Conservation (phyloP, 495 filamentous ascomycete species). For the Bathelium albidoporum region DNA sequence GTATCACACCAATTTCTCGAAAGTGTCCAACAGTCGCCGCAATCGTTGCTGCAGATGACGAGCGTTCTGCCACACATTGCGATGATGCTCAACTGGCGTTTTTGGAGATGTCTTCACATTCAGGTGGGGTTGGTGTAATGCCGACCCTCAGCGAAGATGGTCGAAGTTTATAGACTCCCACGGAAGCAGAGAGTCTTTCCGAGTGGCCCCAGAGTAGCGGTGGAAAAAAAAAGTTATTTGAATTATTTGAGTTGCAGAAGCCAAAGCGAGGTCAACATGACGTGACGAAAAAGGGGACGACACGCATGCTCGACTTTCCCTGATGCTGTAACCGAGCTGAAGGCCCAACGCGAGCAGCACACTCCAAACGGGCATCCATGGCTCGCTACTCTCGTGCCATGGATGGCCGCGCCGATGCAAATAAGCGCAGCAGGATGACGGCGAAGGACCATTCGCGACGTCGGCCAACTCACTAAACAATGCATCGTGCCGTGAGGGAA, state of each 20-base stretch:
- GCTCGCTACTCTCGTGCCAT: background rate
- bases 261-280: background rate
- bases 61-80: conserved; percentile 1
- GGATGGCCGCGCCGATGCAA: background rate
- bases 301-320: background rate
- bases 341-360: background rate
- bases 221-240: background rate
- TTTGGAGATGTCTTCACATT: background rate
- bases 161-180: background rate
- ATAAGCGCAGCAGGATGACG: background rate
- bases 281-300: background rate
- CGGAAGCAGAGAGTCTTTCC: background rate
- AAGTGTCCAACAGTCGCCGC: background rate
- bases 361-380: background rate
- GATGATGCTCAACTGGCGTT: background rate
- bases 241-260: background rate
- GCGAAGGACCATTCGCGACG: background rate
- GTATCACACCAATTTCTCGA: background rate
- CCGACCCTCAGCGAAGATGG: background rate
- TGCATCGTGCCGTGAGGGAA: background rate
- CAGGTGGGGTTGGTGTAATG: background rate
- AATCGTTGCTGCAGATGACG: background rate
- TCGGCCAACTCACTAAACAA: background rate
- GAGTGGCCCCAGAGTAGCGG: background rate
- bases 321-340: background rate